Evolutionary conservation across 2,329 filamentous ascomycete genomes (phyloP).

Genomic region (Periconia sp.): DNA sequence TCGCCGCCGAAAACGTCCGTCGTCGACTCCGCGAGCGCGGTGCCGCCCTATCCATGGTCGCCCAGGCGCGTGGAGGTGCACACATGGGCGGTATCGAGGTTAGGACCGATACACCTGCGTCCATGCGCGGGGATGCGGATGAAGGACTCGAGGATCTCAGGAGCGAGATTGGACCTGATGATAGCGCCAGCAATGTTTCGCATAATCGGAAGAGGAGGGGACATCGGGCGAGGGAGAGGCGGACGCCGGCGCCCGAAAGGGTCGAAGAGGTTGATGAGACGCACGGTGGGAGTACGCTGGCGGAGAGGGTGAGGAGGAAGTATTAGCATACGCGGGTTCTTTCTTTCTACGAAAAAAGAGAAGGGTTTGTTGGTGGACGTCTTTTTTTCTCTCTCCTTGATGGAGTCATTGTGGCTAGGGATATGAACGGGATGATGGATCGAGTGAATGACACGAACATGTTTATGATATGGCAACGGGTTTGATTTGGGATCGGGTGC

Average conservation of each 20-base stretch:
- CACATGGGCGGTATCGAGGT: constrained; percentile 46
- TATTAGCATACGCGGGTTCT: constrained; percentile 13
- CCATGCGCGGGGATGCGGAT: constrained; percentile 31
- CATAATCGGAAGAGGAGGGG: constrained; percentile 68
- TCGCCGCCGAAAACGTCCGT: constrained; percentile 78
- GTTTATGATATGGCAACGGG: neutral
- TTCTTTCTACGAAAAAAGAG: no score
- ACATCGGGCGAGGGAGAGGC: constrained; percentile 67
- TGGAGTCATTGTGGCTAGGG: no score
- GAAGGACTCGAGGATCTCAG: constrained; percentile 44
- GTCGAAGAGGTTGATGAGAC: constrained; percentile 58
- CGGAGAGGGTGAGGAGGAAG: constrained; percentile 30
- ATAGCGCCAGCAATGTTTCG: constrained; percentile 79
- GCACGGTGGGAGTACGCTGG: constrained; percentile 29
- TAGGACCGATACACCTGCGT: constrained; percentile 52
- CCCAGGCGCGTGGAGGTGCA: constrained; percentile 58
- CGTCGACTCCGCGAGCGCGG: constrained; percentile 78
- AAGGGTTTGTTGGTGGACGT: no score
- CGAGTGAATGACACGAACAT: neutral
- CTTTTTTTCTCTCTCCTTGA: no score
- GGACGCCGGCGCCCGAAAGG: constrained; percentile 71
- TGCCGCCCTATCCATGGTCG: constrained; percentile 71
- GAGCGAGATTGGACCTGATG: constrained; percentile 69
- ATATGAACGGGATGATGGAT: neutral
- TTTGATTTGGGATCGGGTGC: neutral